Evolutionary conservation across 1,139 yeast species (phyloP), one percentile per base, ranked within the genome.

Genomic region (Magnusiomyces suaveolens): DNA sequence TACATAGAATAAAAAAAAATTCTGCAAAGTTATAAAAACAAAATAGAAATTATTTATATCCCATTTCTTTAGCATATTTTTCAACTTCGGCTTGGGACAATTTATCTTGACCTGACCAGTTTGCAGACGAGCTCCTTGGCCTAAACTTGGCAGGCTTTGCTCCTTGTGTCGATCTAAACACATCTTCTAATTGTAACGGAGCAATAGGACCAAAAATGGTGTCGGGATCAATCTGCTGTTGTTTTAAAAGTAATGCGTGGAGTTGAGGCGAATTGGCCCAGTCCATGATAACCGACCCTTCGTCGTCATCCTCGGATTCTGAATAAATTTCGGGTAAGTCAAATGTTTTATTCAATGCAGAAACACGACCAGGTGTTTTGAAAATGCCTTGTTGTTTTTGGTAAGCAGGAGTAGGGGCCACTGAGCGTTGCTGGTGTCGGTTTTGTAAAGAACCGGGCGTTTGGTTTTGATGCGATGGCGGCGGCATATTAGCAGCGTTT

Each of bases 191-290:
- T 50, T 82, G 79, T 56, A 87, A 70, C 2, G 82, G 81, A 0
- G 87, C 84, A 26, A 85, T 78, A 16, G 87, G 85, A 0, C 96
- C 96, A 73, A 90, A 89, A 0, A 89, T 79, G 2, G 76, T 66
- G 54, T 77, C 80, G 0, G 96, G 96, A 65, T 89, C 84, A 56
- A 84, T 71, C 21, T 70, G 68, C 58, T 78, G 80, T 66, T 87
- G 95, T 50, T 74, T 70, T 48, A 75, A 67, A 47, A 87, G 72
- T 43, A 77, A 71, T 53, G 71, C 71, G 46, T 77, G 75, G 49
- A 84, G 72, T 57, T 78, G 82, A 1, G 87, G 85, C 0, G 87
- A 76, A 56, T 77, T 75, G 0, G 92, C 95, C 95, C 95, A 87
- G 43, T 77, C 78, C 56, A 81, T 78, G 43, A 85, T 66, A 6